Conservation (phyloP, 1,139 yeast genomes). For the Pichiaceae sp. region DNA sequence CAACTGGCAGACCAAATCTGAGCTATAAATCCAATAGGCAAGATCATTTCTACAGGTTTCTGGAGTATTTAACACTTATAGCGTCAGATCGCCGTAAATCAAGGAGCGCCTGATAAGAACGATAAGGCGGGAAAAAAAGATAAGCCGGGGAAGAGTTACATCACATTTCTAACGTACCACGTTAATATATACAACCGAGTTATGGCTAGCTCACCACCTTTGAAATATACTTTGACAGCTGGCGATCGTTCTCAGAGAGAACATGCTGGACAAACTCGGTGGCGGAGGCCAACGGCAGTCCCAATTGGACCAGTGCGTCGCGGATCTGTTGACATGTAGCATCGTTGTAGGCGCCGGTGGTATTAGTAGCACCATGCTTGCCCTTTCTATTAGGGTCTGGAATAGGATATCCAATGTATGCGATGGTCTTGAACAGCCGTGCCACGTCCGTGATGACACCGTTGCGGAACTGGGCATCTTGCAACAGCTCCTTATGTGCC, state of each 20-base stretch:
- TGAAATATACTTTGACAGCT: constrained; percentile 58
- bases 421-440: constrained; percentile 57
- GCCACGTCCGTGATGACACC: constrained; percentile 67
- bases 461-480: constrained; percentile 72
- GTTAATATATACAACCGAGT: too few relatives aligned
- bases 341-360: constrained; percentile 16
- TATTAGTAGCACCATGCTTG: constrained; percentile 6
- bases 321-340: constrained; percentile 20
- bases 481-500: constrained; percentile 47
- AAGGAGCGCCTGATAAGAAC: too few relatives aligned
- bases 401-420: constrained; percentile 23
- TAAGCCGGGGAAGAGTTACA: too few relatives aligned
- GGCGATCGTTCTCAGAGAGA: constrained; percentile 44
- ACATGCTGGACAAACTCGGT: constrained; percentile 51
- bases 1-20: too few relatives aligned
- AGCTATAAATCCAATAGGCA: too few relatives aligned
- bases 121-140: too few relatives aligned
- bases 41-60: too few relatives aligned
- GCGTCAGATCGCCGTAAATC: too few relatives aligned
- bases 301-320: constrained; percentile 39
- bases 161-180: too few relatives aligned
- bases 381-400: constrained; percentile 21
- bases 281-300: constrained; percentile 47
- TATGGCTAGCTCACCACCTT: too few relatives aligned
- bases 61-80: too few relatives aligned